Conservation (phyloP, 768 basidiomycete genomes). For the Mycena capillaripes region DNA sequence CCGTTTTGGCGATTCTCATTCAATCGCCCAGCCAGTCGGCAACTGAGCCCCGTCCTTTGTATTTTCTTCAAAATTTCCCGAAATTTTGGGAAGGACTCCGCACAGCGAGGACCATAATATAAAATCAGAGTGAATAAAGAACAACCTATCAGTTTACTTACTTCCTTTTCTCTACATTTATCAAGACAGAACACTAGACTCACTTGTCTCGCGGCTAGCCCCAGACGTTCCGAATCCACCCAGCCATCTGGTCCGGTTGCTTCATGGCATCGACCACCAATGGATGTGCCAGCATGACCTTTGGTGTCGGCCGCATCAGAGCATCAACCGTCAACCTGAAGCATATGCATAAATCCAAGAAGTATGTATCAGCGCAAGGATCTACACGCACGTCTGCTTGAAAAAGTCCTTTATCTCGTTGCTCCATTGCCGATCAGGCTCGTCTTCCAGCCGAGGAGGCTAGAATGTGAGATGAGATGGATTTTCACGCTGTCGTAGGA, state of each 20-base stretch:
- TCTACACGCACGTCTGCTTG: constrained; percentile 76
- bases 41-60: no score
- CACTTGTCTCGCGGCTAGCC: constrained; percentile 74
- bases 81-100: no score
- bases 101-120: no score
- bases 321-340: constrained; percentile 80
- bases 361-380: constrained; percentile 7
- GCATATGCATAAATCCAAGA: constrained; percentile 36
- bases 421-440: constrained; percentile 78
- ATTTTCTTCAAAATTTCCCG: no score
- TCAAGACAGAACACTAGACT: no score
- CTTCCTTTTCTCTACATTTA: no score
- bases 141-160: no score
- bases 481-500: not conserved
- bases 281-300: constrained; percentile 85
- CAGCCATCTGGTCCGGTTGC: constrained; percentile 89
- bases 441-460: constrained; percentile 88
- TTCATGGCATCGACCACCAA: constrained; percentile 86
- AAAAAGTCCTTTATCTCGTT: constrained; percentile 94
- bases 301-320: constrained; percentile 80
- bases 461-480: constrained; percentile 46
- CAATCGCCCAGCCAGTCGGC: no score
- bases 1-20: no score
- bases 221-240: constrained; percentile 91
- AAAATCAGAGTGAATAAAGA: no score